Conservation (phyloP, 129 eudicot genomes). For the Saussurea involucrata region DNA sequence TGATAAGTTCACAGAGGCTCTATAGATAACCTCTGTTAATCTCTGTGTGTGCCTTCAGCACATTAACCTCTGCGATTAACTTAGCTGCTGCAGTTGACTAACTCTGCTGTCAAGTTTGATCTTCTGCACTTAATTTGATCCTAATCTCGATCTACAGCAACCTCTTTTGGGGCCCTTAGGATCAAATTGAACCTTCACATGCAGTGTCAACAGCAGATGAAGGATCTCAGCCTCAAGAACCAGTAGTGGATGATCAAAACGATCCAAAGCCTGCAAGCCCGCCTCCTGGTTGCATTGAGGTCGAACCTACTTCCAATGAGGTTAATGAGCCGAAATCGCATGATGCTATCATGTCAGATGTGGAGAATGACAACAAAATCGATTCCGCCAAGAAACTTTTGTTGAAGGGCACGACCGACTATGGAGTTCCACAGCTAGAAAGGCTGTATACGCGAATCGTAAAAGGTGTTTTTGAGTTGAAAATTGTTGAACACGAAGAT, state of each 20-base stretch:
- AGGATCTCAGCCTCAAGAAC: slow-evolving; percentile 42
- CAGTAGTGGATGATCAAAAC: slow-evolving; percentile 30
- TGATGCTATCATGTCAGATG: slow-evolving; percentile 56
- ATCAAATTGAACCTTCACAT: no score
- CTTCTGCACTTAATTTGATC: no score
- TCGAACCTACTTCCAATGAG: slow-evolving; percentile 15
- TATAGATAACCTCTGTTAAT: no score
- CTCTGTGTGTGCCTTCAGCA: no score
- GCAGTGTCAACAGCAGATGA: slow-evolving; percentile 47
- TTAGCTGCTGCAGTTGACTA: no score
- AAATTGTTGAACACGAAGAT: slow-evolving; percentile 36
- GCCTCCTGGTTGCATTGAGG: slow-evolving; percentile 29
- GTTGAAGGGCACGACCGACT: slow-evolving; percentile 49
- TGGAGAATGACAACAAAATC: slow-evolving; percentile 38
- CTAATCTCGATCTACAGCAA: no score
- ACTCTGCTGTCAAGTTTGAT: no score
- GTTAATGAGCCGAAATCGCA: slow-evolving; percentile 20
- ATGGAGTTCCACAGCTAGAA: slow-evolving; percentile 82
- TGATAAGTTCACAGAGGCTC: no score
- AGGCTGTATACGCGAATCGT: slow-evolving; percentile 69
- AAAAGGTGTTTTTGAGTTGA: slow-evolving; percentile 75
- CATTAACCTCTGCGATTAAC: no score
- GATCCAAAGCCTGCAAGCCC: slow-evolving; percentile 32
- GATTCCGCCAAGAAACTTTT: slow-evolving; percentile 55
- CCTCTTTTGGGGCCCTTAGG: no score